Evolutionary conservation across 2,329 filamentous ascomycete species (phyloP).

Genomic region (Bisporella sp.): DNA sequence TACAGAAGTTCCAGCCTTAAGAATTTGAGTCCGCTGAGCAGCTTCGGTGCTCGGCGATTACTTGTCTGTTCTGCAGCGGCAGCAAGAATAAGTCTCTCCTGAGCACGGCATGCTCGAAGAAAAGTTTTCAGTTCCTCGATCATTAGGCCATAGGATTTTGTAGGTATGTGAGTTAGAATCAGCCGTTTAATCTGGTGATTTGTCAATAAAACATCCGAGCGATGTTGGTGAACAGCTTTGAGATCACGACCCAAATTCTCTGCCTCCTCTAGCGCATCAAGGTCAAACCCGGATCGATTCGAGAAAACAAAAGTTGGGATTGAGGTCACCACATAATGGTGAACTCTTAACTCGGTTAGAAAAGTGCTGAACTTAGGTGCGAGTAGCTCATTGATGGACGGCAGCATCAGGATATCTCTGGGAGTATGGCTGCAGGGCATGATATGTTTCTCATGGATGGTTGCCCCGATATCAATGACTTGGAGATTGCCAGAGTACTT

Average conservation of each 20-base stretch:
- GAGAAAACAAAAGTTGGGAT: conserved; percentile 33
- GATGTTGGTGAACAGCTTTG: conserved; percentile 23
- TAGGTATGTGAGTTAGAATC: conserved; percentile 47
- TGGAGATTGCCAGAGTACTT: conserved; percentile 38
- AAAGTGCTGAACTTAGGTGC: neutral
- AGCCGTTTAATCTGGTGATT: conserved; percentile 48
- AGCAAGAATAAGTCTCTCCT: conserved; percentile 39
- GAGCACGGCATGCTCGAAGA: conserved; percentile 37
- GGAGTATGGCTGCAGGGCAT: neutral
- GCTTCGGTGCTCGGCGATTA: conserved; percentile 32
- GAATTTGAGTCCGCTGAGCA: conserved; percentile 45
- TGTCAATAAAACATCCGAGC: conserved; percentile 49
- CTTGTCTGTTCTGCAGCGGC: conserved; percentile 11
- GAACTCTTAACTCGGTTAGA: conserved; percentile 36
- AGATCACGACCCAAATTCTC: conserved; percentile 26
- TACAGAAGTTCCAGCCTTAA: conserved; percentile 45
- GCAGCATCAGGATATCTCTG: neutral
- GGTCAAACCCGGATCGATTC: neutral
- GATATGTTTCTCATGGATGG: neutral
- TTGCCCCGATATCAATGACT: conserved; percentile 41
- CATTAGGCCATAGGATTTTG: conserved; percentile 43
- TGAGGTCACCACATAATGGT: conserved; percentile 54
- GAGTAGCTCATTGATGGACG: neutral
- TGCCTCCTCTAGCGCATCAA: conserved; percentile 29
- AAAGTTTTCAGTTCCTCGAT: conserved; percentile 42